Conservation (phyloP, 257 asterid genomes). For the Cynanchum wilfordii region DNA sequence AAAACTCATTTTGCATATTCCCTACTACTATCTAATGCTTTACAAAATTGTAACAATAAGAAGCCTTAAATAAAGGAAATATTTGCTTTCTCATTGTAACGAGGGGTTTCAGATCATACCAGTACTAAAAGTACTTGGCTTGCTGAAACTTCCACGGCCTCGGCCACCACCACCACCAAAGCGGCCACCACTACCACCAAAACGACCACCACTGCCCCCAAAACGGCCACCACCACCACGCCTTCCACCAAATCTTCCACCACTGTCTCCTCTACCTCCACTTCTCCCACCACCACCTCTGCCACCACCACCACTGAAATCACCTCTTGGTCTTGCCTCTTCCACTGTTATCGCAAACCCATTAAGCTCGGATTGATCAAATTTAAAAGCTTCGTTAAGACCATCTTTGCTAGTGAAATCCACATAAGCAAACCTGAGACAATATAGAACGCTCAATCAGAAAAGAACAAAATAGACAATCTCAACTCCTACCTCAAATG, state of each 20-base stretch:
- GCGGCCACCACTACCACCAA: constrained; percentile 33
- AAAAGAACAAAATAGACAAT: background rate
- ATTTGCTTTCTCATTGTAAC: background rate
- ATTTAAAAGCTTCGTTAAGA: constrained; percentile 49
- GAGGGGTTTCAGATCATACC: constrained; percentile 18
- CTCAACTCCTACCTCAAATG: background rate
- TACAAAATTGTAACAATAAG: background rate
- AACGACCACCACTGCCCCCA: constrained; percentile 16
- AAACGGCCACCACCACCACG: constrained; percentile 10
- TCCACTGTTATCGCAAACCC: constrained; percentile 38
- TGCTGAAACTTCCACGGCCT: constrained; percentile 42
- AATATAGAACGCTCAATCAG: background rate
- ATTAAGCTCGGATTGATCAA: constrained; percentile 44
- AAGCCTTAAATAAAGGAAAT: background rate
- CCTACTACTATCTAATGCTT: background rate
- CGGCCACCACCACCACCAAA: constrained; percentile 32
- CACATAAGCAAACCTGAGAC: constrained; percentile 61
- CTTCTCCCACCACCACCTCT: constrained; percentile 32
- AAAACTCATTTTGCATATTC: background rate
- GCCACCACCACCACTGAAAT: constrained; percentile 20
- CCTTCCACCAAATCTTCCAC: constrained; percentile 20
- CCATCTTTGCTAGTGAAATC: constrained; percentile 42
- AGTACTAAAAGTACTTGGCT: constrained; percentile 41
- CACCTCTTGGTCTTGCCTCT: constrained; percentile 56
- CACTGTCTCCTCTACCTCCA: constrained; percentile 26